Base-by-base conservation (phyloP, 805 yeast genomes). In the Monosporozyma servazzii region DNA sequence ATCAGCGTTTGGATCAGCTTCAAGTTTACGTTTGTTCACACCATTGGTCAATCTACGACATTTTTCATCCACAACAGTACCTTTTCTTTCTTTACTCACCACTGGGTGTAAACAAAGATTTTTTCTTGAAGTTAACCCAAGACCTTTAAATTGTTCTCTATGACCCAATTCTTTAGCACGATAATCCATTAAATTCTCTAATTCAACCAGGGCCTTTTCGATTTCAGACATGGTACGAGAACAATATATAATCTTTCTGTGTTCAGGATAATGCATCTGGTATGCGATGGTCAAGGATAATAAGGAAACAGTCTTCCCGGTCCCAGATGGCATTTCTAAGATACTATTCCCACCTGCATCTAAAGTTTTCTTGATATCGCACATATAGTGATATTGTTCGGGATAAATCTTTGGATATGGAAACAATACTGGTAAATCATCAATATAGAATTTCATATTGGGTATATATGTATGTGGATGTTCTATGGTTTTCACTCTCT, bases 161-260 rank as follows among this genome's bases (percentile, higher is more conserved):
- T 77, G 81, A 0, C 98, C 98, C 48, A 93, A 73, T 63, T 88
- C 96, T 47, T 80, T 75, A 2, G 89, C 70, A 58, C 99, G 77
- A 64, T 78, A 93, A 51, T 81, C 87, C 98, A 93, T 93, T 60
- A 93, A 75, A 51, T 80, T 81, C 55, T 86, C 82, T 73, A 93
- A 75, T 72, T 93, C 99, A 7, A 91, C 88, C 63, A 93, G 72
- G 0, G 99, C 97, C 70, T 93, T 93, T 71, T 93, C 99, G 66
- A 93, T 93, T 71, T 93, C 99, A 10, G 97, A 88, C 98, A 93
- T 93, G 33, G 99, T 93, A 77, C 99, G 98, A 5, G 99, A 93
- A 69, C 99, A 93, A 70, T 93, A 93, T 6, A 93, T 88, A 58
- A 93, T 82, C 74, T 91, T 93, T 51, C 71, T 72, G 63, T 88